Percentiles rank a stretch among this genome's conserved stretches.
Conservation (phyloP, 2,329 filamentous ascomycete species). For the Paraphoma chrysanthemicola region DNA sequence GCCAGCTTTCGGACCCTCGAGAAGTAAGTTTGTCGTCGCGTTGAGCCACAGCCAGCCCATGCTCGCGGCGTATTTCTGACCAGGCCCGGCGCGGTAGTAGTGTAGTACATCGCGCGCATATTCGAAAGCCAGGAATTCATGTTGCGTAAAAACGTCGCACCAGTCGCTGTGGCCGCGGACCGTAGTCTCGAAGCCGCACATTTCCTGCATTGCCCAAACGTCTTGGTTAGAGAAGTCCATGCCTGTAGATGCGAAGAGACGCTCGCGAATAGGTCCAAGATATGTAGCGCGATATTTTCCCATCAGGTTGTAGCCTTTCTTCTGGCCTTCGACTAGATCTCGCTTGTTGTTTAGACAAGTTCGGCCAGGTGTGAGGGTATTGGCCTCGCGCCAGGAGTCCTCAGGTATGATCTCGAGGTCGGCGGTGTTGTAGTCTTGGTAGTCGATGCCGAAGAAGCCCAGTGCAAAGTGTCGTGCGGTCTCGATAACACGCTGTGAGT, state of each 20-base stretch:
- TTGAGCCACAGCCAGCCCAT: slow-evolving; percentile 68
- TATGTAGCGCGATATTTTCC: slow-evolving; percentile 57
- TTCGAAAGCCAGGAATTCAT: slow-evolving; percentile 63
- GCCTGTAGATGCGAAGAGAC: slow-evolving; percentile 53
- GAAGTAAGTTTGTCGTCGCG: slow-evolving; percentile 59
- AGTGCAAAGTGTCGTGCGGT: slow-evolving; percentile 63
- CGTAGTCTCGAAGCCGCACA: slow-evolving; percentile 66
- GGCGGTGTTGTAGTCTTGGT: slow-evolving; percentile 45
- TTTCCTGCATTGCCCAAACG: slow-evolving; percentile 66
- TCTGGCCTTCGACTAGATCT: slow-evolving; percentile 54
- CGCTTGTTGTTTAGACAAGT: slow-evolving; percentile 52
- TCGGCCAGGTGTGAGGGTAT: slow-evolving; percentile 64
- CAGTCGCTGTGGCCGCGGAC: slow-evolving; percentile 61
- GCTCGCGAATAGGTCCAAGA: slow-evolving; percentile 53
- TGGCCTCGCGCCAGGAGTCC: slow-evolving; percentile 55
- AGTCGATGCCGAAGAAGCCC: slow-evolving; percentile 63
- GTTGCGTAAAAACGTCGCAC: slow-evolving; percentile 62
- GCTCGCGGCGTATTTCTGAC: slow-evolving; percentile 59
- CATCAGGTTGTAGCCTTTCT: slow-evolving; percentile 58
- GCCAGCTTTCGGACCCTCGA: slow-evolving; percentile 51
- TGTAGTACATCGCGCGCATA: slow-evolving; percentile 66
- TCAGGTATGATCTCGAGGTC: slow-evolving; percentile 61
- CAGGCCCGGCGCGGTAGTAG: slow-evolving; percentile 66
- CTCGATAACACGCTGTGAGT: slow-evolving; percentile 61
- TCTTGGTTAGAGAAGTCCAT: slow-evolving; percentile 56